Evolutionary conservation across 2,329 filamentous ascomycete genomes (phyloP).

Genomic region (Calonectria ilicicola): DNA sequence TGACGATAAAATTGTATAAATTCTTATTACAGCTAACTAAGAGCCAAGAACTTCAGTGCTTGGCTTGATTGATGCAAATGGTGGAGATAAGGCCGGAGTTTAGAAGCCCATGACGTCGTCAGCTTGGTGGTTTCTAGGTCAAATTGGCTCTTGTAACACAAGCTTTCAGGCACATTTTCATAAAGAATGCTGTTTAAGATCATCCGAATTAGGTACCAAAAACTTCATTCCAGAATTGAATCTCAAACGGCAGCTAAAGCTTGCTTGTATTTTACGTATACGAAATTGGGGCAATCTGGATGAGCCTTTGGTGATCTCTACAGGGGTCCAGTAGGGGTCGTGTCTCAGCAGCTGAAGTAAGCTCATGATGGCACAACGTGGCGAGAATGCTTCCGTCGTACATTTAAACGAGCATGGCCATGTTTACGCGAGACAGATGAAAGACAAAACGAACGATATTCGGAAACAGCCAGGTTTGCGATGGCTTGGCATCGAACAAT

Average conservation of each 20-base stretch:
- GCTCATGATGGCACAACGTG: neutral
- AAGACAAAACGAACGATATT: neutral
- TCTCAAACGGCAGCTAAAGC: neutral
- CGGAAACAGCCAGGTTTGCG: neutral
- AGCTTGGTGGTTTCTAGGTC: neutral
- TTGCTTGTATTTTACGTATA: too few relatives aligned
- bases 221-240: neutral
- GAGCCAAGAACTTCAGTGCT: neutral
- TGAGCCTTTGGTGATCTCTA: neutral
- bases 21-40: too few relatives aligned
- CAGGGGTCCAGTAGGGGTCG: neutral
- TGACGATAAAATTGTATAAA: too few relatives aligned
- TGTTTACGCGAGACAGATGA: neutral
- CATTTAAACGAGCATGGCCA: neutral
- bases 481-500: neutral
- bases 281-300: neutral
- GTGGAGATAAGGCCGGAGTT: conserved; percentile 17
- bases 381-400: neutral
- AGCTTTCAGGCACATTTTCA: neutral
- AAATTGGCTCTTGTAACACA: neutral
- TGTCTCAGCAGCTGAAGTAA: neutral
- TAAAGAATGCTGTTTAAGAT: neutral
- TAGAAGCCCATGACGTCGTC: neutral
- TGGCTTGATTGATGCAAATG: neutral
- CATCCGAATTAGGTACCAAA: neutral